These are phyloP conservation scores for Phaeolepiota aurea DNA, from an alignment of 768 basidiomycete genomes.

Conservation along the genomic window DNA sequence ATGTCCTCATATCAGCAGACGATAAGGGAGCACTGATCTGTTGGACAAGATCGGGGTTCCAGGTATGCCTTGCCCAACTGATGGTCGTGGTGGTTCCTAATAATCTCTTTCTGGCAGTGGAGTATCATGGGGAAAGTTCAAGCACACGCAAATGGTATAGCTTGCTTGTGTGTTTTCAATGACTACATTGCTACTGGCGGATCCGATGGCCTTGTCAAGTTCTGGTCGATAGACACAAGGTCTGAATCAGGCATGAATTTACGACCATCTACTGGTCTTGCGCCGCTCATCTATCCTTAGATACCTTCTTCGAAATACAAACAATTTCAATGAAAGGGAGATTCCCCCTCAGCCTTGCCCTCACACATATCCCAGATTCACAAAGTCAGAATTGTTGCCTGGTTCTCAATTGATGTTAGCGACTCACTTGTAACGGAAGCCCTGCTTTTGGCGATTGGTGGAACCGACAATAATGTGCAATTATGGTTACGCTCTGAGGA, in stretches of 20 bases:
- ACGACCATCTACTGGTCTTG: constrained; percentile 1
- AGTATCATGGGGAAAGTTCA: constrained; percentile 26
- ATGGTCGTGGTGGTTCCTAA: constrained; percentile 8
- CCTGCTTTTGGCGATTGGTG: constrained; percentile 69
- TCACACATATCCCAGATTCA: constrained; percentile 58
- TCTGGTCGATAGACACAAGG: constrained; percentile 46
- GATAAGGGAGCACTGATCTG: constrained; percentile 57
- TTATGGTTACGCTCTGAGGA: constrained; percentile 66
- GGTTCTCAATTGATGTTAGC: constrained; percentile 1
- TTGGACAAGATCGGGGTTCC: constrained; percentile 45
- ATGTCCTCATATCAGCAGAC: constrained; percentile 63
- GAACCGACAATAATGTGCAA: constrained; percentile 75
- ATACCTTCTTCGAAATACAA: constrained; percentile 39
- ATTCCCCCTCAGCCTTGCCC: constrained; percentile 66
- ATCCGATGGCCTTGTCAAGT: constrained; percentile 73
- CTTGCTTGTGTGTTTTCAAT: constrained; percentile 48
- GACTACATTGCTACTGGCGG: constrained; percentile 63
- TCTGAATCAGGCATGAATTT: constrained; percentile 19
- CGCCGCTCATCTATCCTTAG: too few species aligned
- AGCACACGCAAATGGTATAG: constrained; percentile 66
- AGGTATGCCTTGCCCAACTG: constrained; percentile 21
- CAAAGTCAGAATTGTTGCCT: constrained; percentile 36
- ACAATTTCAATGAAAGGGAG: constrained; percentile 54
- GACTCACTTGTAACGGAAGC: constrained; percentile 22
- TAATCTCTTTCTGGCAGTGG: constrained; percentile 44